Conservation (phyloP, 768 basidiomycete species). For the Boletales sp. region DNA sequence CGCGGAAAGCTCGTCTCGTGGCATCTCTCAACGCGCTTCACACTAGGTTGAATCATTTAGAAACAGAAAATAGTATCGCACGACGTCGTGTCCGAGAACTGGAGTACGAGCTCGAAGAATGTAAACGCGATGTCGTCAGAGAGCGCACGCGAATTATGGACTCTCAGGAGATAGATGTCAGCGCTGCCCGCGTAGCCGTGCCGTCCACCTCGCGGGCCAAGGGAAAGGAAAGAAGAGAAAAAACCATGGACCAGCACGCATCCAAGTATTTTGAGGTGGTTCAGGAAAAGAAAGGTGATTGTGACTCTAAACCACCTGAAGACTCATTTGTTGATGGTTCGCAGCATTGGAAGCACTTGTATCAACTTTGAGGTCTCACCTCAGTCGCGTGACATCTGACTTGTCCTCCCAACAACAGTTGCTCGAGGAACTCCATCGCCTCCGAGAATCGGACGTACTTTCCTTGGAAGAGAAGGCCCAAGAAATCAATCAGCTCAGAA, state of each 20-base stretch:
- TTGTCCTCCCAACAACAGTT: conserved; percentile 73
- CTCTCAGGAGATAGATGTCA: conserved; percentile 41
- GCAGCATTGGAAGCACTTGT: conserved; percentile 82
- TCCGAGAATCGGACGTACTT: conserved; percentile 60
- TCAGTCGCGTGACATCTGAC: conserved; percentile 74
- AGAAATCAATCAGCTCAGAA: conserved; percentile 64
- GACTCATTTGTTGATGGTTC: conserved; percentile 10
- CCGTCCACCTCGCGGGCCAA: conserved; percentile 23
- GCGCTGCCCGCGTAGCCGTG: conserved; percentile 9
- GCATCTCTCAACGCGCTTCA: conserved; percentile 63
- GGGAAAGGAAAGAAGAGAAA: conserved; percentile 28
- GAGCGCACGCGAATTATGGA: conserved; percentile 66
- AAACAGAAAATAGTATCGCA: conserved; percentile 80
- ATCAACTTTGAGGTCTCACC: conserved; percentile 64
- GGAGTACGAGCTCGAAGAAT: conserved; percentile 80
- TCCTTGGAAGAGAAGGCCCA: conserved; percentile 55
- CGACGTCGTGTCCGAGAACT: conserved; percentile 81
- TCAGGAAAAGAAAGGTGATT: conserved; percentile 82
- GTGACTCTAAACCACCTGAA: not conserved
- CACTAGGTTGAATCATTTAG: conserved; percentile 64
- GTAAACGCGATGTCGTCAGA: conserved; percentile 70
- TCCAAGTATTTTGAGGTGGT: conserved; percentile 72
- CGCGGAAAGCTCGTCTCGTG: conserved; percentile 51
- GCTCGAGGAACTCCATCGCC: conserved; percentile 58
- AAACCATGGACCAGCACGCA: conserved; percentile 36